phyloP scores from a whole-genome alignment of 306 rosid genomes.

The Lathyrus sativus region DNA sequence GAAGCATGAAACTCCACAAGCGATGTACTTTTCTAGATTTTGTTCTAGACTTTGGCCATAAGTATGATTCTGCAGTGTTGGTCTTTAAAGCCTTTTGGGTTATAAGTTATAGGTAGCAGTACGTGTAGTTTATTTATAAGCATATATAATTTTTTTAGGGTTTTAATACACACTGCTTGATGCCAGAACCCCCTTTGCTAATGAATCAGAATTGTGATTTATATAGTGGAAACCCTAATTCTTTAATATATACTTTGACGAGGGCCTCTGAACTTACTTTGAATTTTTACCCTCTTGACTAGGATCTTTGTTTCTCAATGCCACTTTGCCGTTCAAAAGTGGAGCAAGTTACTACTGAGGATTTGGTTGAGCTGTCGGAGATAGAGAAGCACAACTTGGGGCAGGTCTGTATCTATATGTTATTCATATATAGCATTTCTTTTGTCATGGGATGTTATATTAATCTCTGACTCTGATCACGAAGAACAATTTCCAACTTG shows the following conservation, averaged over 20 bases:
- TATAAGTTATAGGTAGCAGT: background rate
- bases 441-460: constrained; percentile 19
- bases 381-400: constrained; percentile 89
- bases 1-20: background rate
- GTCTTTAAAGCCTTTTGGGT: constrained; percentile 18
- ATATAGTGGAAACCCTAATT: background rate
- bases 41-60: background rate
- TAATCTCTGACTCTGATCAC: constrained; percentile 17
- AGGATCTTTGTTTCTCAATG: constrained; percentile 91
- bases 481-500: constrained; percentile 5
- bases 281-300: constrained; percentile 32
- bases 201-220: background rate
- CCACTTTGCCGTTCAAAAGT: constrained; percentile 88
- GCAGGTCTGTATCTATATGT: constrained; percentile 63
- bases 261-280: constrained; percentile 26
- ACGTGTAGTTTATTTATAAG: background rate
- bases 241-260: constrained; percentile 4
- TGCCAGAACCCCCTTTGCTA: background rate
- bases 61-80: constrained; percentile 3
- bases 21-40: constrained; percentile 2
- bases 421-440: constrained; percentile 16
- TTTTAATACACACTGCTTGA: constrained; percentile 3
- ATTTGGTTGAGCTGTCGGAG: constrained; percentile 91
- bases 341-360: constrained; percentile 77
- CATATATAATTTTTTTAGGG: background rate